Evolutionary conservation across 2,329 filamentous ascomycete genomes (phyloP), one percentile per base, ranked within the genome.

Genomic region (Penicillium sp.): DNA sequence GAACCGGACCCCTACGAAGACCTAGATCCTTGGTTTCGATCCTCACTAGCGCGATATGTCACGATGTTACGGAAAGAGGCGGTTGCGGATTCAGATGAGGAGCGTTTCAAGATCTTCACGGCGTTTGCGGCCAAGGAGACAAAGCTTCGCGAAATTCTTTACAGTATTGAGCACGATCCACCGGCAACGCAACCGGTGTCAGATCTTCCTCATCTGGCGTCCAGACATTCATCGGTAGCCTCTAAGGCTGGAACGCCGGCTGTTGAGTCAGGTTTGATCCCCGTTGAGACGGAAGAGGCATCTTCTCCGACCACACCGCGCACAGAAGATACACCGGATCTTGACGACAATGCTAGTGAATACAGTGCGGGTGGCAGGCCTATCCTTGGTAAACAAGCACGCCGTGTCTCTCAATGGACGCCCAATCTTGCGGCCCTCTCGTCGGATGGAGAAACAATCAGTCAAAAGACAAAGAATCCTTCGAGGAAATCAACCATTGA

Each of bases 341-440:
- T 36, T 11, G 63, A 65, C 48, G 66, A 65, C 49, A 60, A 65
- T 36, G 64, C 69, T 9, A 60, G 57, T 43, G 57, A 59, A 35
- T 80, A 79, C 50, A 80, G 76, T 51, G 75, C 77, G 18, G 78
- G 77, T 24, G 78, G 78, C 6, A 67, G 78, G 29, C 77, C 78
- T 8, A 69, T 76, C 9, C 51, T 76, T 13, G 54, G 59, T 50
- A 60, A 59, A 28, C 53, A 48, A 40, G 52, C 53, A 5, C 43
- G 50, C 18, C 51, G 46, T 28, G 41, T 18, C n/a, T 52, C 55
- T 8, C 53, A 51, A 4, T 53, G 46, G 45, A 36, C 38, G 18
- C 52, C 52, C 12, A 53, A 51, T 12, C 43, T 54, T 37, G 50
- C 54, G 9, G 40, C 38, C 13, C 39, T 54, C 28, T 34, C 46